Conservation (phyloP, 257 asterid genomes). For the Verbena officinalis region DNA sequence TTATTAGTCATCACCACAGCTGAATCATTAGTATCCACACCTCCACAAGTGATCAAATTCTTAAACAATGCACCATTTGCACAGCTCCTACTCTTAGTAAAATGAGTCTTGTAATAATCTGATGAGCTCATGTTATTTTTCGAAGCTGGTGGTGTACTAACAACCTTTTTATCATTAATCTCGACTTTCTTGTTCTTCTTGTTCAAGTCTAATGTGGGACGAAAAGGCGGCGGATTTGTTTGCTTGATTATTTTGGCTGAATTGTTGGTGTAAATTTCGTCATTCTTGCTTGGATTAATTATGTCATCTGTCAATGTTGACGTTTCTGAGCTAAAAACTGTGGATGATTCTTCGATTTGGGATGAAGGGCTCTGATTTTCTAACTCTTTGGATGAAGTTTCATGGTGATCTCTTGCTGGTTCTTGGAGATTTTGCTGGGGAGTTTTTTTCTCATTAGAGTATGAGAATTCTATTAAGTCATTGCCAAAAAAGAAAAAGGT, state of each 20-base stretch:
- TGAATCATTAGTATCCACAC: slow-evolving; percentile 66
- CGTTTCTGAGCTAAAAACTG: slow-evolving; percentile 48
- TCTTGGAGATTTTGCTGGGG: slow-evolving; percentile 39
- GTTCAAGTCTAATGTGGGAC: slow-evolving; percentile 5
- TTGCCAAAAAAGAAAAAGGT: neutral
- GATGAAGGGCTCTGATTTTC: slow-evolving; percentile 33
- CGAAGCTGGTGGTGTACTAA: neutral
- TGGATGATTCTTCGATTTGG: slow-evolving; percentile 56
- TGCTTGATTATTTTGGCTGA: slow-evolving; percentile 20
- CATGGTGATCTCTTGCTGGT: slow-evolving; percentile 4
- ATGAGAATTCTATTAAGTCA: slow-evolving; percentile 31
- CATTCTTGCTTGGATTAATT: slow-evolving; percentile 35
- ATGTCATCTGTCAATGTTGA: slow-evolving; percentile 56
- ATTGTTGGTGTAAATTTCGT: slow-evolving; percentile 30
- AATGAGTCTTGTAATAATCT: neutral
- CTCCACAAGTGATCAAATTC: slow-evolving; percentile 68
- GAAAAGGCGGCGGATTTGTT: neutral
- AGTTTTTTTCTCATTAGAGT: slow-evolving; percentile 23
- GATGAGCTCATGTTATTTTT: neutral
- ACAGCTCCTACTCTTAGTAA: slow-evolving; percentile 40
- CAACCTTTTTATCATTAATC: slow-evolving; percentile 32
- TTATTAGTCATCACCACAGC: slow-evolving; percentile 30
- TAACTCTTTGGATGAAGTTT: slow-evolving; percentile 12
- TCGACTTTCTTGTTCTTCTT: slow-evolving; percentile 24
- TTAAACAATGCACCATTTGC: slow-evolving; percentile 52